phyloP scores from a whole-genome alignment of 129 eudicot genomes.

The Silybum marianum region DNA sequence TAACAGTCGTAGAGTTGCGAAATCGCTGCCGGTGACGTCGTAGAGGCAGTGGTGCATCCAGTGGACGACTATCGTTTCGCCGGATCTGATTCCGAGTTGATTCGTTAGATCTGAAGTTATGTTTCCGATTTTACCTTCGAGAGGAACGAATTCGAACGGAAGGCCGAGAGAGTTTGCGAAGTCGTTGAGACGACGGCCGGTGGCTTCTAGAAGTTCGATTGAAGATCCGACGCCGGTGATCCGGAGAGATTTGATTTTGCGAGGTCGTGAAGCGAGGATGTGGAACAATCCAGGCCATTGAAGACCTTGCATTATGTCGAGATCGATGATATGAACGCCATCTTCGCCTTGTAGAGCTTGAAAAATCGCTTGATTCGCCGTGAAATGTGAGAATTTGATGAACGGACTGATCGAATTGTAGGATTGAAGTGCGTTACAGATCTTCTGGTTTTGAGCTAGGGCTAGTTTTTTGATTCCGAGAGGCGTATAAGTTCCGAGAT shows the following conservation, averaged over 20 bases:
- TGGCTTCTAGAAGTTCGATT: conserved; percentile 53
- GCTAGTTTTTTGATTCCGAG: conserved; percentile 32
- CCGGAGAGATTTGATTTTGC: conserved; percentile 50
- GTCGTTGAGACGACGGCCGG: conserved; percentile 73
- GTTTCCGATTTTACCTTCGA: conserved; percentile 77
- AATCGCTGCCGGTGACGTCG: conserved; percentile 77
- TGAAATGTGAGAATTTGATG: conserved; percentile 85
- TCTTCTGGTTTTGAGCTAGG: conserved; percentile 43
- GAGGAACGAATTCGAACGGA: conserved; percentile 74
- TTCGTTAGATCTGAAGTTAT: conserved; percentile 29
- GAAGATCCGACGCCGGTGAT: conserved; percentile 85
- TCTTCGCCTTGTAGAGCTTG: conserved; percentile 75
- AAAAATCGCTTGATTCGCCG: conserved; percentile 81
- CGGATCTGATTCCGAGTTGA: conserved; percentile 45
- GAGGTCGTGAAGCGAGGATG: conserved; percentile 69
- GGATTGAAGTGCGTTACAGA: conserved; percentile 64
- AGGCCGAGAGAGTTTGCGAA: conserved; percentile 66
- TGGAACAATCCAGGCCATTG: conserved; percentile 95
- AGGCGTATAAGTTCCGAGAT: conserved; percentile 61
- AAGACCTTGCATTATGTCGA: conserved; percentile 93
- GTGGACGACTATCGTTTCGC: conserved; percentile 67
- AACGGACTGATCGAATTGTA: conserved; percentile 74
- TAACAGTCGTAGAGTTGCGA: conserved; percentile 49
- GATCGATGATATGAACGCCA: conserved; percentile 81
- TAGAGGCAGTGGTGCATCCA: conserved; percentile 89